phyloP scores from a whole-genome alignment of 1,139 yeast genomes.

The Sugiyamaella sp. region DNA sequence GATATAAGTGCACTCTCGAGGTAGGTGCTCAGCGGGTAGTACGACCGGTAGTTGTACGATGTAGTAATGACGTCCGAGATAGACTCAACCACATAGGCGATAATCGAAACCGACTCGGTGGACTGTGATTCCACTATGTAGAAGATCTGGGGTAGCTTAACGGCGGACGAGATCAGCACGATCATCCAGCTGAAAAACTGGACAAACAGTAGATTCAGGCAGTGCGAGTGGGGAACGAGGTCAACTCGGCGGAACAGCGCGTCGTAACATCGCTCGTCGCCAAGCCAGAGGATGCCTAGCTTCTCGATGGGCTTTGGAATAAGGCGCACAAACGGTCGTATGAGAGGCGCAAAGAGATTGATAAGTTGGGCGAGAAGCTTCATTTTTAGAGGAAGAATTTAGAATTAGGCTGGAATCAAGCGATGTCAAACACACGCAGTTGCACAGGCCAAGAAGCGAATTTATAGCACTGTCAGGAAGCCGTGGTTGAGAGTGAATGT shows the following conservation, averaged over 20 bases:
- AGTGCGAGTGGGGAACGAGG: conserved; percentile 36
- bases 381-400: no score
- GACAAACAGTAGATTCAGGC: conserved; percentile 38
- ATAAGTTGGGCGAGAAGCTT: conserved; percentile 31
- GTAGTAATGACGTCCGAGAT: conserved; percentile 45
- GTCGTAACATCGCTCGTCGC: conserved; percentile 31
- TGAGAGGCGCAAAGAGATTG: conserved; percentile 30
- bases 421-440: no score
- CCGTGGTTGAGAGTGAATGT: no score
- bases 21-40: conserved; percentile 48
- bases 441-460: no score
- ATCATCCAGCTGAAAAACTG: conserved; percentile 44
- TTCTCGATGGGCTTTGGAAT: conserved; percentile 34
- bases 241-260: conserved; percentile 34
- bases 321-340: conserved; percentile 32
- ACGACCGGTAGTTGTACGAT: conserved; percentile 47
- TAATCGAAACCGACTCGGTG: conserved; percentile 44
- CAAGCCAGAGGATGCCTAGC: conserved; percentile 30
- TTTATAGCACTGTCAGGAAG: no score
- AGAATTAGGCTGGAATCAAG: no score
- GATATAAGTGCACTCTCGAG: conserved; percentile 49
- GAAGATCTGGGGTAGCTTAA: conserved; percentile 46
- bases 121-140: conserved; percentile 41
- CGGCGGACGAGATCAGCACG: conserved; percentile 42
- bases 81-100: conserved; percentile 45